These are phyloP conservation scores for Candolleomyces aberdarensis DNA, from an alignment of 768 basidiomycete genomes.

Conservation along the genomic window DNA sequence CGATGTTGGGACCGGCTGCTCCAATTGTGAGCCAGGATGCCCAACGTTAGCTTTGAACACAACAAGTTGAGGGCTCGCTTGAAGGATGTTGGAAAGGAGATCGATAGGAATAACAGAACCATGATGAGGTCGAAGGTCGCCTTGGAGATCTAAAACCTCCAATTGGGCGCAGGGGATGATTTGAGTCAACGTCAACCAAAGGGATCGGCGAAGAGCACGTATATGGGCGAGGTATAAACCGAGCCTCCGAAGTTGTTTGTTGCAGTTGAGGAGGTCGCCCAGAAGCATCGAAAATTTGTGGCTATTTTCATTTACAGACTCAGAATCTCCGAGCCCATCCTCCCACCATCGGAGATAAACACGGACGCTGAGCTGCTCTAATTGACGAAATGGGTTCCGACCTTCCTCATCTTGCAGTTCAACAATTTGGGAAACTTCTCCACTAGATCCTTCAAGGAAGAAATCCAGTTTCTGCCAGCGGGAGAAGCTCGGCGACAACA, in stretches of 20 bases:
- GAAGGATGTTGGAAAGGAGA: neutral
- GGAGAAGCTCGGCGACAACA: neutral
- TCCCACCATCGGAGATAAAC: no score
- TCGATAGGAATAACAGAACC: no score
- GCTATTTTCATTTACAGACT: no score
- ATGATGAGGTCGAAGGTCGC: no score
- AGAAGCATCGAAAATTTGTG: no score
- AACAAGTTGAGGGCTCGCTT: neutral
- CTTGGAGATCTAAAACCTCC: neutral
- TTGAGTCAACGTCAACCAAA: neutral
- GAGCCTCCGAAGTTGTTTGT: neutral
- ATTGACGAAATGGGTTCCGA: no score
- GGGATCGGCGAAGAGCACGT: neutral
- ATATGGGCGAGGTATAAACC: neutral
- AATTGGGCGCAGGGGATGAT: neutral
- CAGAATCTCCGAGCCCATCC: no score
- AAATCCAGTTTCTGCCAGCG: neutral
- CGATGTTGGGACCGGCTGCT: neutral
- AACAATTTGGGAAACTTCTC: neutral
- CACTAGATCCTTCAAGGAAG: neutral
- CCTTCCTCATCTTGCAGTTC: neutral
- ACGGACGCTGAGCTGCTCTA: no score
- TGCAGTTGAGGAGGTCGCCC: neutral
- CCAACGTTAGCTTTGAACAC: neutral
- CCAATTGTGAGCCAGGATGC: no score